Base-by-base conservation (phyloP, 2,329 filamentous ascomycete species). In the Claviceps spartinae region DNA sequence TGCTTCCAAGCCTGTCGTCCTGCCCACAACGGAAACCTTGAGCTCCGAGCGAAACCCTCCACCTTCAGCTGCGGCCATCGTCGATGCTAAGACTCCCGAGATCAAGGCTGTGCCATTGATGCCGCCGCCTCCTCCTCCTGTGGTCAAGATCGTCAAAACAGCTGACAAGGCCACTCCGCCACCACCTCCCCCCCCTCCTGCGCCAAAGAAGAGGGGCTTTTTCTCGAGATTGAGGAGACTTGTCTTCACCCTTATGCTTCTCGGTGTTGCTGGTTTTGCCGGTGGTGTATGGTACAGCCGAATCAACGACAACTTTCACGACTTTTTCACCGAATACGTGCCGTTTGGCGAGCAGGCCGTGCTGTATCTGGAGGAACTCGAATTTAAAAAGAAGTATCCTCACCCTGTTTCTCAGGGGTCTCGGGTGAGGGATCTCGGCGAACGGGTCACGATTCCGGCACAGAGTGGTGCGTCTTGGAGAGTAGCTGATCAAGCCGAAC, bases 261-360 rank as follows among this genome's bases (percentile, higher is more conserved):
- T 96, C 30, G 82, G 86, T 26, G 81, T 81, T 5, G 69, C 94
- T 45, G 83, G 85, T 41, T 98, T 95, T 62, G 86, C 79, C 52
- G 89, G 89, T 58, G 89, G 91, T 59, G 83, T 96, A 52, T 95
- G 86, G 76, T 93, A 95, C 69, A 91, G 93, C 52, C 82, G 95
- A 58, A 78, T 93, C 69, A 95, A 85, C 64, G 93, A 98, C 74
- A 95, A 88, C 71, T 98, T 97, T 78, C 91, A 98, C 71, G 93
- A 98, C 69, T 93, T 96, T 75, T 98, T 98, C 72, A 97, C 90
- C 62, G 90, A 96, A 71, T 98, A 91, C 68, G 72, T 98, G 18
- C 93, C 93, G 22, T 95, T 86, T 60, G 93, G 90, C 62, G 93
- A 98, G 71, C 88, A 95, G 65, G 86, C 86, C 18, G 91, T 98